Base-by-base conservation (phyloP, 1,284 basidiomycete genomes). In the Naganishia albida region DNA sequence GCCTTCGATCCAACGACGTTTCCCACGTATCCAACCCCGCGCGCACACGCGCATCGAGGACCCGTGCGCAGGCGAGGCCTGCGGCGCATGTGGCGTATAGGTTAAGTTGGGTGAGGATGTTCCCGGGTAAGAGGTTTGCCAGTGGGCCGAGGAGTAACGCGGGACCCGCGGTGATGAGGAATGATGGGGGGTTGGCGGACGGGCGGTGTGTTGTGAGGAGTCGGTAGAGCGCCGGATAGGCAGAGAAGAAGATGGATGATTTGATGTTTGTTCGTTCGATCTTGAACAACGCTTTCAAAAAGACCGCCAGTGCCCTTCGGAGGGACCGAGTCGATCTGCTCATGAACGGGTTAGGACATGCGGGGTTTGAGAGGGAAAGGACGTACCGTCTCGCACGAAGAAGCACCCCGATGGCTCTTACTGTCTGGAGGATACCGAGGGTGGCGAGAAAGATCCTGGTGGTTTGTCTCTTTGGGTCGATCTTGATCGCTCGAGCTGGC, bases 41-140 rank as follows among this genome's bases (percentile, higher is more conserved):
- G 13, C 39, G 18, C 7, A 50, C 57, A 10, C 46, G 30, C 23
- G 7, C 46, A 7, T 60, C 39, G 25, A 60, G 34, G 8, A 50
- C 34, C 38, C 38, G 52, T 3, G 54, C 66, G 10, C 55, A 34
- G 1, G 62, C 48, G 34, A 63, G 25, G 42, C 42, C 48, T 2
- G 53, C 50, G 16, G 62, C 66, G 30, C 52, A 63, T 26, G 50
- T 20, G n/a, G 54, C 39, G 49, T 67, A 67, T 12, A 67, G 43
- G 43, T 67, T 67, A 54, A 67, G 48, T 16, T 67, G 66, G 48
- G 62, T 57, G 20, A 60, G 30, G 28, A 62, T 49, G 13, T 20
- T 40, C 2, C 49, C 30, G 20, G 66, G 66, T 10, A 67, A 20
- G 2, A 67, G 50, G n/a, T 57, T 42, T 0, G 46, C 53, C 7